Conservation (phyloP, 148 eudicot species). For the Amaranthus cruentus region DNA sequence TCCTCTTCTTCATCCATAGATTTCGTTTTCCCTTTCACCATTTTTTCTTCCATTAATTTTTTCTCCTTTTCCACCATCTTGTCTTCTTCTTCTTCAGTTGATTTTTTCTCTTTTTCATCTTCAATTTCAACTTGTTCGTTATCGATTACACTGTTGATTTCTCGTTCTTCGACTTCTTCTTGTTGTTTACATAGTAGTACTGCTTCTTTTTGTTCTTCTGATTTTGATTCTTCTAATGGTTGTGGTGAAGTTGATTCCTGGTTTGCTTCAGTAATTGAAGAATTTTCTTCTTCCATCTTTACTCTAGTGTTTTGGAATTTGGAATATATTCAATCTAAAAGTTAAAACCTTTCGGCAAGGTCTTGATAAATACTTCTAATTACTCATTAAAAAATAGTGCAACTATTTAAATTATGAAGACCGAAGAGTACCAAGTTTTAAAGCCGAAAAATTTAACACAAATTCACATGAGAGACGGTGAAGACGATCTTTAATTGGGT, state of each 20-base stretch:
- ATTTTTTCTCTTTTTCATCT: not conserved
- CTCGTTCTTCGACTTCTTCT: not conserved
- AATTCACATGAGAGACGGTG: too few species aligned
- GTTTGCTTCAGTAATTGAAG: not conserved
- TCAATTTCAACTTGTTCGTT: not conserved
- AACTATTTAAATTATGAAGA: too few species aligned
- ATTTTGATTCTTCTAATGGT: not conserved
- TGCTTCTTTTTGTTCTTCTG: not conserved
- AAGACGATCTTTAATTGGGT: too few species aligned
- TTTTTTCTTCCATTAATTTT: conserved; percentile 5
- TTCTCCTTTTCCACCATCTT: not conserved
- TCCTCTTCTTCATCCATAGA: not conserved
- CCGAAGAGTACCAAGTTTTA: too few species aligned
- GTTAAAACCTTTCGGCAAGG: too few species aligned
- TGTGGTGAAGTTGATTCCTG: not conserved
- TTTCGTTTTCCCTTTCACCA: conserved; percentile 3
- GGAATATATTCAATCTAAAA: too few species aligned
- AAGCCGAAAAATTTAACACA: too few species aligned
- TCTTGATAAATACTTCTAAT: too few species aligned
- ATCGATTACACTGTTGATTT: not conserved
- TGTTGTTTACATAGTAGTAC: too few species aligned
- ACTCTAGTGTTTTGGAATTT: too few species aligned
- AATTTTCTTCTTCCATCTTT: not conserved
- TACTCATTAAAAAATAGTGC: too few species aligned
- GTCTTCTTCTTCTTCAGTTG: not conserved